These are phyloP conservation scores for Gossypium bickii DNA, from an alignment of 345 rosid species.

Conservation along the genomic window DNA sequence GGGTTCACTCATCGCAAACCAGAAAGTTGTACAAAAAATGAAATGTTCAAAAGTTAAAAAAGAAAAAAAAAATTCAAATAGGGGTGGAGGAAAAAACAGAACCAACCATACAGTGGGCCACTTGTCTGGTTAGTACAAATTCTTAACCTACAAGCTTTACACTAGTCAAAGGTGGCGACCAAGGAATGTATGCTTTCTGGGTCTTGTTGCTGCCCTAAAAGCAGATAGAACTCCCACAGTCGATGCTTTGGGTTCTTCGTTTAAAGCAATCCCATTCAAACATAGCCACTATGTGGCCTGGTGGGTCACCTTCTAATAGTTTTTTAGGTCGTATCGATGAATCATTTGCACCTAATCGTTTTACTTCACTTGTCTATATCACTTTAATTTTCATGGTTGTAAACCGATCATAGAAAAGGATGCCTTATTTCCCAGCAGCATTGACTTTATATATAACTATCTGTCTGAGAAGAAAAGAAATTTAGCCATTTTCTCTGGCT, in stretches of 20 bases:
- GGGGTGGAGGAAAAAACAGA: background rate
- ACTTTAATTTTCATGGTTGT: background rate
- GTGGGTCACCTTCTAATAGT: conserved; percentile 9
- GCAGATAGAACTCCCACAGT: background rate
- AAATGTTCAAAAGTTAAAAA: background rate
- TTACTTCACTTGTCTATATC: background rate
- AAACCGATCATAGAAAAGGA: background rate
- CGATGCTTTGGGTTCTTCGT: conserved; percentile 36
- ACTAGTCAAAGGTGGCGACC: conserved; percentile 3
- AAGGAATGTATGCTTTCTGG: conserved; percentile 5
- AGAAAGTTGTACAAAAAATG: conserved; percentile 5
- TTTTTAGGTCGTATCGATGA: background rate
- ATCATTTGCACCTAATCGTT: background rate
- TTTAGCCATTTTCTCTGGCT: background rate
- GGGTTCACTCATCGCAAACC: background rate
- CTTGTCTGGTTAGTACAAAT: conserved; percentile 18
- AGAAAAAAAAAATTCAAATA: background rate
- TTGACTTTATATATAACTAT: background rate
- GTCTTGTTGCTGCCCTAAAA: conserved; percentile 12
- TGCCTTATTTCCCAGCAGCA: background rate
- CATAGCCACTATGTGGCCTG: background rate
- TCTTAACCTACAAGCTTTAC: background rate
- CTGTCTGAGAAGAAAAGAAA: background rate
- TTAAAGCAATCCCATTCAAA: conserved; percentile 17
- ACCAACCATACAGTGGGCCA: background rate